Conservation (phyloP, 1,139 yeast species). For the Sugiyamaella grinbergsii region DNA sequence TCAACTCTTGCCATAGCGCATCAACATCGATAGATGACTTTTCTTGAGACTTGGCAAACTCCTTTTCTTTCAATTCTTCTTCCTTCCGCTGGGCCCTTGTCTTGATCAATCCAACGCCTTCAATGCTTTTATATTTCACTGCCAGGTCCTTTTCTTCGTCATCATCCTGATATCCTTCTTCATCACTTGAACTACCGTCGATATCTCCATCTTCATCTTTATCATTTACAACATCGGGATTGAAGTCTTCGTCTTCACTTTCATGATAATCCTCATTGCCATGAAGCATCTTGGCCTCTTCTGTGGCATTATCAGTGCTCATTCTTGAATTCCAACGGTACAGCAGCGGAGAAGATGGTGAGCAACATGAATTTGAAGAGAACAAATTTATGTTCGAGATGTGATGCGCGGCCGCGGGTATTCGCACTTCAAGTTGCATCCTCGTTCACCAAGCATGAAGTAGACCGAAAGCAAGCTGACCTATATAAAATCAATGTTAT, state of each 20-base stretch:
- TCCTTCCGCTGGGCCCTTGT: conserved; percentile 56
- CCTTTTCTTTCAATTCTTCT: conserved; percentile 43
- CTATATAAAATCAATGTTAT: no score
- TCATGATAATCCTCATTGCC: conserved; percentile 51
- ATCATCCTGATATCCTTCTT: conserved; percentile 33
- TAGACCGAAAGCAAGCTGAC: no score
- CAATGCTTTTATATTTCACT: conserved; percentile 42
- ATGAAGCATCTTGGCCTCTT: background rate
- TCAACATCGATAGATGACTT: conserved; percentile 49
- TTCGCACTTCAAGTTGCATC: no score
- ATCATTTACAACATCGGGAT: conserved; percentile 45
- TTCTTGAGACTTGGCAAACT: conserved; percentile 32
- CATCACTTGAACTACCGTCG: conserved; percentile 28
- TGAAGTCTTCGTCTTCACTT: conserved; percentile 67
- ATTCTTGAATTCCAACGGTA: background rate
- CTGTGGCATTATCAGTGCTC: conserved; percentile 5
- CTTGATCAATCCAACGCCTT: conserved; percentile 54
- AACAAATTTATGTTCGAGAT: no score
- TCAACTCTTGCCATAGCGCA: conserved; percentile 58
- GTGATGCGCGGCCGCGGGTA: no score
- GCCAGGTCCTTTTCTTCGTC: conserved; percentile 42
- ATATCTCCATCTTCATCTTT: conserved; percentile 30
- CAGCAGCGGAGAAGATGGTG: background rate
- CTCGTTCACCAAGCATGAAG: no score
- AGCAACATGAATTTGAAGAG: no score